Percentiles rank a stretch among this genome's conserved stretches.
phyloP scores from a whole-genome alignment of 2,329 filamentous ascomycete species.

The Calonectria hongkongensis region DNA sequence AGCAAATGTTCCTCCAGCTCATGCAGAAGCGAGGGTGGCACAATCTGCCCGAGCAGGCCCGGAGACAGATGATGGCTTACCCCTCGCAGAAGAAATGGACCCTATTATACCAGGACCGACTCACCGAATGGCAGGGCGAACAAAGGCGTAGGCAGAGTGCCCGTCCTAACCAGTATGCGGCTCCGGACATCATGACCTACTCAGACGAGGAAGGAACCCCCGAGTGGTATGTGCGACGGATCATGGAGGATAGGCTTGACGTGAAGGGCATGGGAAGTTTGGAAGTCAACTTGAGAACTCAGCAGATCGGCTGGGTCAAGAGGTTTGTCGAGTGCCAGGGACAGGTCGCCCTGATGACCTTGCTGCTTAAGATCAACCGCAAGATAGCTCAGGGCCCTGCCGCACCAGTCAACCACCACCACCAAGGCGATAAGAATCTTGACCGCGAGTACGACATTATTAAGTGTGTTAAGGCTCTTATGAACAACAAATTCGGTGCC shows the following conservation, averaged over 20 bases:
- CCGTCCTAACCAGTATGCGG: conserved; percentile 81
- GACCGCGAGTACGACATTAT: conserved; percentile 97
- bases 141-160: conserved; percentile 89
- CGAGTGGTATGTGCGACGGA: conserved; percentile 97
- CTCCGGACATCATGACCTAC: conserved; percentile 81
- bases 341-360: conserved; percentile 95
- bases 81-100: conserved; percentile 98
- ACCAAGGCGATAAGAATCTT: conserved; percentile 83
- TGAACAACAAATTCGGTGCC: conserved; percentile 99
- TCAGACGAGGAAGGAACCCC: conserved; percentile 97
- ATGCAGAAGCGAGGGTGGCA: conserved; percentile 99
- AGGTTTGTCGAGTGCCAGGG: conserved; percentile 98
- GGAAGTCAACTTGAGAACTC: conserved; percentile 94
- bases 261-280: conserved; percentile 93
- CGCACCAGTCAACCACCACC: conserved; percentile 70
- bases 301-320: conserved; percentile 98
- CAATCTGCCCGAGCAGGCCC: conserved; percentile 94
- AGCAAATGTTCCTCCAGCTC: conserved; percentile 92
- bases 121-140: conserved; percentile 95
- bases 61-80: conserved; percentile 96
- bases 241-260: conserved; percentile 96
- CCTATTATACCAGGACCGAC: conserved; percentile 93
- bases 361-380: conserved; percentile 94
- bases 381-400: conserved; percentile 85
- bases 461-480: conserved; percentile 96